phyloP scores from a whole-genome alignment of 169 alveolate genomes.

The Blepharisma undulans region DNA sequence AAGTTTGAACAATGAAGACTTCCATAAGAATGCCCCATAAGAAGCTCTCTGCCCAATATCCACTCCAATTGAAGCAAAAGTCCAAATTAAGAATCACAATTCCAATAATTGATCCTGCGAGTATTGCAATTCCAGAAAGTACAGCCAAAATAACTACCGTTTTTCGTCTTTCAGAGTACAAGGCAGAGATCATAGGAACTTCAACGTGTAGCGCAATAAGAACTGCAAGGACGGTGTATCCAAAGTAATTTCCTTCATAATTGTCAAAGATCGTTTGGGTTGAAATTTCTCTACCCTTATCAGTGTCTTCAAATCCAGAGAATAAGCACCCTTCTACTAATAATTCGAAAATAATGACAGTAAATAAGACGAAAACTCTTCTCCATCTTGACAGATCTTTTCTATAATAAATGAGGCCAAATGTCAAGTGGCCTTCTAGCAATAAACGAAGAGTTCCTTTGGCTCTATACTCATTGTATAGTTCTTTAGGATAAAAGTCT shows the following conservation, averaged over 20 bases:
- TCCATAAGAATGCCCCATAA: not conserved
- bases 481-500: too few species aligned
- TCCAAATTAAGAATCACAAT: not conserved
- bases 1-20: not conserved
- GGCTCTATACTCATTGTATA: not conserved
- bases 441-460: not conserved
- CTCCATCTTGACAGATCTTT: not conserved
- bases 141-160: not conserved
- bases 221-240: not conserved
- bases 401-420: not conserved
- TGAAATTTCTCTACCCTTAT: too few species aligned
- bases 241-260: not conserved
- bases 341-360: not conserved
- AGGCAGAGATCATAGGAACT: not conserved
- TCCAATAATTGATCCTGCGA: not conserved
- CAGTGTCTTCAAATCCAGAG: not conserved
- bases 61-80: not conserved
- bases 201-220: not conserved
- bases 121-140: not conserved
- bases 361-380: not conserved
- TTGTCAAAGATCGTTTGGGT: not conserved
- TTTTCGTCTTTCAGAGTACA: not conserved
- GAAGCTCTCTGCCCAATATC: not conserved
- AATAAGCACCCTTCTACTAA: not conserved
- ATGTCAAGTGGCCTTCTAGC: constrained; percentile 7